Evolutionary conservation across 345 rosid species (phyloP).

Genomic region (Corchorus olitorius): DNA sequence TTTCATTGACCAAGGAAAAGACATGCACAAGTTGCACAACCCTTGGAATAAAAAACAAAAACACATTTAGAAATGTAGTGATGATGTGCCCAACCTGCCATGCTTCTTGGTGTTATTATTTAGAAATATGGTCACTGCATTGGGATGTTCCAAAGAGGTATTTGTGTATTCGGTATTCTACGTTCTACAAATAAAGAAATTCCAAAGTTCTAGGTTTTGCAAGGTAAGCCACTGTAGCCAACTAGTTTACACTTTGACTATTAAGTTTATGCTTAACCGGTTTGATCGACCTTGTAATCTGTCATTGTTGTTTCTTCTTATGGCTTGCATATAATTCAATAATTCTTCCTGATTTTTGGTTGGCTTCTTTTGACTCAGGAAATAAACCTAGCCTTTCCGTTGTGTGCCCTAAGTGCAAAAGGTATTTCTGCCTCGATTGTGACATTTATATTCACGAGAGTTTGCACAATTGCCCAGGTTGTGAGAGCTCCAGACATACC

Average conservation of each 20-base stretch:
- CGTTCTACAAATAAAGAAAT: no score
- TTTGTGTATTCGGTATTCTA: neutral
- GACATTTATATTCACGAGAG: conserved; percentile 94
- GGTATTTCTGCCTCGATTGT: conserved; percentile 82
- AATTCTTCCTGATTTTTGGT: neutral
- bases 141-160: neutral
- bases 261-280: neutral
- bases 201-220: neutral
- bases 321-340: no score
- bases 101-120: neutral
- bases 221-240: neutral
- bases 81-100: neutral
- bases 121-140: neutral
- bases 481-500: conserved; percentile 63
- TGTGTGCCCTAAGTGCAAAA: conserved; percentile 69
- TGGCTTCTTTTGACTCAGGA: conserved; percentile 45
- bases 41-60: neutral
- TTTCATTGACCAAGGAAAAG: neutral
- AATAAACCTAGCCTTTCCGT: conserved; percentile 55
- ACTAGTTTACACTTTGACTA: neutral
- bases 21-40: neutral
- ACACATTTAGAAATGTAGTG: neutral
- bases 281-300: neutral
- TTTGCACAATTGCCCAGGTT: conserved; percentile 96
- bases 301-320: neutral